Evolutionary conservation across 768 basidiomycete species (phyloP), one percentile per base, ranked within the genome.

Genomic region (Hygrophorus pudorinus): DNA sequence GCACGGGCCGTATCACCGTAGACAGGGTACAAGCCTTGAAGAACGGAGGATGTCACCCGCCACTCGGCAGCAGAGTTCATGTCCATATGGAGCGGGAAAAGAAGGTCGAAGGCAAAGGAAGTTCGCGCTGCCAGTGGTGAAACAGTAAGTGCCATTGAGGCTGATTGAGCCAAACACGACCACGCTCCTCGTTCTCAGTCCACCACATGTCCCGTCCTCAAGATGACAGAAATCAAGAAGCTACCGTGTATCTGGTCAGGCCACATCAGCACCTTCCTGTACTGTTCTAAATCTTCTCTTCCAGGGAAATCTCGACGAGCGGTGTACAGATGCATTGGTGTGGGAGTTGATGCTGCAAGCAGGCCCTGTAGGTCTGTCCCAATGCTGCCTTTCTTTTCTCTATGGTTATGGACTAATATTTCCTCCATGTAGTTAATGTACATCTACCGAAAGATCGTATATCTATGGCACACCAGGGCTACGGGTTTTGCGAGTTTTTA

Each of bases 331-430:
- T 61, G 89, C 93, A 27, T 71, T 98, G 45, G 72, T 98, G 43
- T 98, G 94, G 94, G 94, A 98, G 68, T 67, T 99, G 38, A 98
- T 99, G 94, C 63, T 99, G 31, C 94, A 98, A 66, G 93, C 94
- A n/a, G 94, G 94, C 6, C 94, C 94, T 51, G 92, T 97, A 40
- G 91, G 94, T 93, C 56, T 57, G 91, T 72, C 37, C 24, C 7
- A 24, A 21, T 35, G 12, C 27, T 6, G 24, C 12, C 41, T 44
- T 38, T 27, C n/a, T 29, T 18, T 20, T 41, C 33, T 32, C 11
- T 13, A n/a, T 44, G 27, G 1, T 12, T 20, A 13, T 14, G 12
- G 38, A 14, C 35, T 42, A 29, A 9, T 18, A 21, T 28, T n/a
- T 10, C 40, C 14, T 18, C 33, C 27, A 21, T 45, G 16, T 52